These are phyloP conservation scores for Xylariomycetidae sp. DNA, from an alignment of 2,329 filamentous ascomycete genomes.

Conservation along the genomic window DNA sequence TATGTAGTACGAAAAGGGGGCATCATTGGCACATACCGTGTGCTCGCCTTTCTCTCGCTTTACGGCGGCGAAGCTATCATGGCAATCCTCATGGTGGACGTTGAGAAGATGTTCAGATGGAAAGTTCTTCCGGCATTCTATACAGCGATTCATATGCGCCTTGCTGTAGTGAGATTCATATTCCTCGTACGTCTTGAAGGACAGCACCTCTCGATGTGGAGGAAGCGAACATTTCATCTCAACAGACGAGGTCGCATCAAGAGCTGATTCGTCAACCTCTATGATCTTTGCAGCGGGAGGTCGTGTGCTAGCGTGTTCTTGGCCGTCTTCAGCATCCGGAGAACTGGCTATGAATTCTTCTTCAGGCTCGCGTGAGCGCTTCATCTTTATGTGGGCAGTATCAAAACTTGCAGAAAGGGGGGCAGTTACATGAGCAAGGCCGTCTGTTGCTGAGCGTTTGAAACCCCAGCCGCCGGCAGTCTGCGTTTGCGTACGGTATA, in stretches of 20 bases:
- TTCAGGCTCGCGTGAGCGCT: slow-evolving; percentile 58
- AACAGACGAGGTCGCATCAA: slow-evolving; percentile 30
- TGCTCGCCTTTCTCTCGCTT: slow-evolving; percentile 77
- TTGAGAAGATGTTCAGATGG: slow-evolving; percentile 76
- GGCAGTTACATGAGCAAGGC: too few species aligned
- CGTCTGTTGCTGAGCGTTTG: too few species aligned
- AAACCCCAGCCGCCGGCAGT: too few species aligned
- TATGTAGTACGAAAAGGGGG: too few species aligned
- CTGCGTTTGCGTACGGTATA: too few species aligned
- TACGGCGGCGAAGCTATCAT: slow-evolving; percentile 74
- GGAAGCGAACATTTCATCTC: slow-evolving; percentile 79
- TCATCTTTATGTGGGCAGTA: slow-evolving; percentile 53
- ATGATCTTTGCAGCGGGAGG: slow-evolving; percentile 47
- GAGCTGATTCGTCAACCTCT: slow-evolving; percentile 48
- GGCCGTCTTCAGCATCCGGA: too few species aligned
- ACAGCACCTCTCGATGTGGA: slow-evolving; percentile 66
- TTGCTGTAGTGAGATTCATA: slow-evolving; percentile 86
- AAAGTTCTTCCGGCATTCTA: slow-evolving; percentile 81
- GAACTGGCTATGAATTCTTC: slow-evolving; percentile 34
- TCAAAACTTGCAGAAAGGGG: too few species aligned
- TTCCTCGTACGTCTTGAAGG: slow-evolving; percentile 70
- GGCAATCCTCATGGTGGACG: slow-evolving; percentile 86
- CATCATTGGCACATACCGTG: slow-evolving; percentile 55
- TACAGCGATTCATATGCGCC: slow-evolving; percentile 77
- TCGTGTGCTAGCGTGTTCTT: too few species aligned